Conservation (phyloP, 1,284 basidiomycete species). For the Cutaneotrichosporon dermatis region DNA sequence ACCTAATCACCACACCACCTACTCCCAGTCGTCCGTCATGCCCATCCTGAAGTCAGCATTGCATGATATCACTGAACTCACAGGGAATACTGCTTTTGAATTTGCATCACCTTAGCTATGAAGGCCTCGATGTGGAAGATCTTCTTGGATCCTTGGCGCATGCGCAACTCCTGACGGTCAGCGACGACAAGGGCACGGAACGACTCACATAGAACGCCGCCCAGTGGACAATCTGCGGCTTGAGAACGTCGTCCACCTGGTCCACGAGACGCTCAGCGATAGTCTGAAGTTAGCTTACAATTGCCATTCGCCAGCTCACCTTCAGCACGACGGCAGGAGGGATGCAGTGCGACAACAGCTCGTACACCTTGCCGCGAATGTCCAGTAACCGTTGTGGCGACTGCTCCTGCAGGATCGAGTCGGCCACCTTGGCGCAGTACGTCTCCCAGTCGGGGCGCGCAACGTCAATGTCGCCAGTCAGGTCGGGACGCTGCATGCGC, state of each 20-base stretch:
- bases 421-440: constrained; percentile 92
- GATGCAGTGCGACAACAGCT: constrained; percentile 94
- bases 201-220: constrained; percentile 85
- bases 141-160: constrained; percentile 86
- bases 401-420: constrained; percentile 87
- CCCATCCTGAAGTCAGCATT: constrained; percentile 20
- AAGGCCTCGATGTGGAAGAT: constrained; percentile 92
- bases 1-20: too few relatives aligned
- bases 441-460: constrained; percentile 99
- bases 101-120: constrained; percentile 48
- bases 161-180: constrained; percentile 68
- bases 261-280: constrained; percentile 80
- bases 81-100: constrained; percentile 38
- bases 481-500: constrained; percentile 87
- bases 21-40: constrained; percentile 19
- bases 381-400: constrained; percentile 86
- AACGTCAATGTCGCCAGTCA: constrained; percentile 66
- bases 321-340: constrained; percentile 88
- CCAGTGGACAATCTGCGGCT: constrained; percentile 91
- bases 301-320: constrained; percentile 51
- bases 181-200: too few relatives aligned
- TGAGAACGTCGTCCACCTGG: constrained; percentile 79
- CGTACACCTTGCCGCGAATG: constrained; percentile 88
- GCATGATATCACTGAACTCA: constrained; percentile 14
- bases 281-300: constrained; percentile 57